Base-by-base conservation (phyloP, 2,329 filamentous ascomycete species). In the Tetracladium maxilliforme region DNA sequence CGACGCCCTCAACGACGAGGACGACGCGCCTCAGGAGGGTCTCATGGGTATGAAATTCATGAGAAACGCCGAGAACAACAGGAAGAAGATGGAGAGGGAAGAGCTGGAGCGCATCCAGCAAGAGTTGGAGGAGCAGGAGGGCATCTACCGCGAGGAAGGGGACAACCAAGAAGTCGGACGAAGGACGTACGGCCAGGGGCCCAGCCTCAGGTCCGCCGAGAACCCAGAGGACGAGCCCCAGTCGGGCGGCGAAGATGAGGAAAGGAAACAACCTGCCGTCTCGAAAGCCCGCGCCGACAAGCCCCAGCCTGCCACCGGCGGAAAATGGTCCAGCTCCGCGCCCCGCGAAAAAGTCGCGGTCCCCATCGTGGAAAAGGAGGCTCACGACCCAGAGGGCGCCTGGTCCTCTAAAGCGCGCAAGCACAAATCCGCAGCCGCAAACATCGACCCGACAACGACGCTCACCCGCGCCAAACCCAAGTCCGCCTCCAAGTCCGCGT, bases 11-110 rank as follows among this genome's bases (percentile, higher is more conserved):
- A 28, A n/a, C 11, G 25, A 20, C 10, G 18, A 21, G 17, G 12
- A 15, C 16, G 18, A 17, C 16, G 56, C 45, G 11, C 66, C 67
- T 1, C 61, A 66, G 37, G 74, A 75, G 10, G 76, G 70, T 38
- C 55, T 98, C 6, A 72, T 81, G 49, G 66, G 68, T 25, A 83
- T 98, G 76, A 81, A 82, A 32, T 98, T 98, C 47, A 95, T 98
- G 90, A 72, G 77, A 40, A 83, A 77, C 36, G 82, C 84, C 2
- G 86, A 94, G 42, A 78, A 76, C 15, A 63, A 72, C 19, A 71
- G 72, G 40, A 84, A 76, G 48, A 70, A 76, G 33, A 67, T 72
- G 29, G 94, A 95, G 37, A 81, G 93, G 39, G 77, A 80, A 28
- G 68, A 82, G 29, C 55, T 82, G 9, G 63, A 60, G 21, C 61